phyloP scores from a whole-genome alignment of 805 yeast species.

The Yamadazyma akitaensis region DNA sequence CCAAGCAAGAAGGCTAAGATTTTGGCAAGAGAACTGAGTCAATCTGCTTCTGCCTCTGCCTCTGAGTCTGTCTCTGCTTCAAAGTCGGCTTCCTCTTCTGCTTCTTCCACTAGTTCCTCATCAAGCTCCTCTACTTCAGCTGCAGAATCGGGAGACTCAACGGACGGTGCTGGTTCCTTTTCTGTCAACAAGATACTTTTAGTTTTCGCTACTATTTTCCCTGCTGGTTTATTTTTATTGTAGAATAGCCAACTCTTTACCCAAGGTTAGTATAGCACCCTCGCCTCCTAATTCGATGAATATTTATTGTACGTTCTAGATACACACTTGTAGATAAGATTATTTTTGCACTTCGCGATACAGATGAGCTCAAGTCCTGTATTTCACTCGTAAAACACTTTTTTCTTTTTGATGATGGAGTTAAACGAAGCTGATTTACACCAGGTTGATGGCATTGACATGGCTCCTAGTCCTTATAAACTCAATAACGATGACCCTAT shows the following conservation, averaged over 20 bases:
- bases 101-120: conserved; percentile 9
- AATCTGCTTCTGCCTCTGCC: conserved; percentile 5
- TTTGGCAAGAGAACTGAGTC: conserved; percentile 8
- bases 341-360: neutral
- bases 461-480: neutral
- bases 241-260: neutral
- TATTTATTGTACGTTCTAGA: neutral
- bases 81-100: conserved; percentile 7
- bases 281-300: neutral
- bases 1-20: conserved; percentile 7
- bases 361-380: neutral
- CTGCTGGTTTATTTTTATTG: conserved; percentile 5
- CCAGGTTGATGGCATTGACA: neutral
- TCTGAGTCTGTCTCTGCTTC: conserved; percentile 2
- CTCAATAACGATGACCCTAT: neutral
- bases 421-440: neutral
- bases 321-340: neutral
- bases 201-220: conserved; percentile 1
- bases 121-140: conserved; percentile 9
- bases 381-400: too few species aligned
- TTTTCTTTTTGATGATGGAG: neutral
- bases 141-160: conserved; percentile 6
- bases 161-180: neutral
- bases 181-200: neutral
- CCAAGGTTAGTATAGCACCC: neutral